Base-by-base conservation (phyloP, 768 basidiomycete genomes). In the Hydnomerulius pinastri region DNA sequence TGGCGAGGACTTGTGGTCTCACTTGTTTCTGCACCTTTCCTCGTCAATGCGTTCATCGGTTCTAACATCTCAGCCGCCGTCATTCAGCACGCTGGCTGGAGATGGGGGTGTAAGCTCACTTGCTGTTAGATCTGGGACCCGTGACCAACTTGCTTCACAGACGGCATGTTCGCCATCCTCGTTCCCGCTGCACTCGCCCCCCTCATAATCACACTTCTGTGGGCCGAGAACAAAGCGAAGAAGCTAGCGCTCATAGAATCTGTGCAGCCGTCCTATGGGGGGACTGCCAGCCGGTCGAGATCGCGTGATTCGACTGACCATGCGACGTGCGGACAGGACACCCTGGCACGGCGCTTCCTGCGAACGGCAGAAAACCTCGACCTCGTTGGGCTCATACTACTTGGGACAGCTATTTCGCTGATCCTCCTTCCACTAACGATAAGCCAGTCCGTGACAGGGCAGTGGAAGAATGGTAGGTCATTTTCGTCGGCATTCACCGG, bases 21-120 rank as follows among this genome's bases (percentile, higher is more conserved):
- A 6, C 65, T 82, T 24, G 74, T 73, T 11, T 74, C 77, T 6
- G 53, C 73, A 35, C 81, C 81, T 4, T 83, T 80, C 66, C 67
- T 86, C 52, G 71, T 86, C 63, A 86, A 86, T 62, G 81, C 73
- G 2, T 85, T 84, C 59, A 70, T 86, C 49, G 82, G 83, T n/a
- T 71, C 80, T n/a, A 82, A 81, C 58, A 76, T 86, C 41, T 73
- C 80, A n/a, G 60, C 80, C 6, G 51, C 56, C 18, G 63, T 77
- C 24, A 57, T 77, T 20, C 68, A 69, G 51, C 69, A 78, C 29
- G 48, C 77, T 35, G 78, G 80, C 6, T 87, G 85, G 85, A 67
- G 85, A 64, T 86, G 85, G 85, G 85, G 85, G 27, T 87, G 81
- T 82, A 60, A 39, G 82, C 77, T 51, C 42, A 36, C 35, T 28